phyloP scores from a whole-genome alignment of 225 moss, liverwort and hornwort genomes.

The Bryum argenteum region DNA sequence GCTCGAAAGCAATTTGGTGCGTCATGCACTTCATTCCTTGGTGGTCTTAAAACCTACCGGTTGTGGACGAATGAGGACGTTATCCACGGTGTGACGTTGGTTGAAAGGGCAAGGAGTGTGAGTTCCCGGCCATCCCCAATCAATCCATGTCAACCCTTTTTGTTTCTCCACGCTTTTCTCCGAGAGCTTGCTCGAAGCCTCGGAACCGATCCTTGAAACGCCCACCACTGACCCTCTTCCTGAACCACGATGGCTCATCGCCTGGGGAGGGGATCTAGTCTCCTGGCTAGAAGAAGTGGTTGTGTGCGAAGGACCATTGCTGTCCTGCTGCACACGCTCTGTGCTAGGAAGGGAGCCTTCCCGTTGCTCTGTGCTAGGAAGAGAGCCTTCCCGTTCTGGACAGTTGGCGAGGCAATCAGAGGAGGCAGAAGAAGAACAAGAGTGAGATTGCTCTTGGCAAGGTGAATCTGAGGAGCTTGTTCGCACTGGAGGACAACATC shows the following conservation, averaged over 20 bases:
- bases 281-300: constrained; percentile 24
- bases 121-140: constrained; percentile 56
- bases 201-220: constrained; percentile 9
- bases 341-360: background rate
- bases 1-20: background rate
- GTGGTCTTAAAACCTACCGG: constrained; percentile 33
- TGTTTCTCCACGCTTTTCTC: constrained; percentile 18
- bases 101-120: constrained; percentile 53
- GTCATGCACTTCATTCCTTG: constrained; percentile 3
- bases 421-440: constrained; percentile 22
- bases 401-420: constrained; percentile 13
- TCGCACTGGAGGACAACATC: background rate
- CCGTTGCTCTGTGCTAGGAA: background rate
- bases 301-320: constrained; percentile 24
- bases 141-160: constrained; percentile 51
- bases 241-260: constrained; percentile 20
- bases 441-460: constrained; percentile 17
- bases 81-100: constrained; percentile 46
- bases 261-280: background rate
- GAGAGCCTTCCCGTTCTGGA: constrained; percentile 6
- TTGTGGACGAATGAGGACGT: constrained; percentile 40
- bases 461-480: constrained; percentile 24
- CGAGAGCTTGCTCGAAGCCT: constrained; percentile 22
- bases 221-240: constrained; percentile 14
- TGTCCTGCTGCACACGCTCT: constrained; percentile 30